Base-by-base conservation (phyloP, 2,329 filamentous ascomycete species). In the Cordyceps pruinosa region DNA sequence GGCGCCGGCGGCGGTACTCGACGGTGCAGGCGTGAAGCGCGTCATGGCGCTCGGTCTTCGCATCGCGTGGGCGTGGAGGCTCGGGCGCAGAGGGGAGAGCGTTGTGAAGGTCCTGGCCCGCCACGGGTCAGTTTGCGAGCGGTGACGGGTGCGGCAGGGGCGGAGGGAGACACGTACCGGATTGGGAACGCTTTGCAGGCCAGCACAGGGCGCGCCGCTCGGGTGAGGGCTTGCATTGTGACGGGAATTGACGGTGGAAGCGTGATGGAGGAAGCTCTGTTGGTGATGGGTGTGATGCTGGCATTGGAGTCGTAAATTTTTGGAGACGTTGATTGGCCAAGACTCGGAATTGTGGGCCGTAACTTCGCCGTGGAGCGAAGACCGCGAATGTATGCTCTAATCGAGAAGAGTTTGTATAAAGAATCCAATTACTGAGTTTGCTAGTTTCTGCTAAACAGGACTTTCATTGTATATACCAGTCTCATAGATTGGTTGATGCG, bases 61-160 rank as follows among this genome's bases (percentile, higher is more conserved):
- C 65, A 73, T 66, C 41, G 66, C 64, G 34, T 65, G 65, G 25
- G 66, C 63, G 26, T 37, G 50, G 59, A 77, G 66, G 8, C 75
- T 75, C 6, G 80, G 80, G 12, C 80, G 79, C 41, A 81, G 74
- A 56, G 70, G 70, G 1, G 78, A 75, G 61, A 83, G 74, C 48
- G 77, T 77, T 51, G 75, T 73, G 64, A 79, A 79, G 52, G 72
- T 70, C 62, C 77, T 80, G n/a, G 2, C 19, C 23, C 5, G 39
- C 32, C 2, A 9, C 4, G 15, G n/a, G 37, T 51, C 12, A 46
- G 37, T 13, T 15, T 13, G 44, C 7, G 13, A 17, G 21, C 23
- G n/a, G 10, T 19, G 48, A 13, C 5, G 6, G 30, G 35, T 19
- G 9, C 19, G 23, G 9, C 8, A 23, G 10, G 6, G 26, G 9